phyloP scores from a whole-genome alignment of 2,329 filamentous ascomycete species.

The Aspergillus proliferans region DNA sequence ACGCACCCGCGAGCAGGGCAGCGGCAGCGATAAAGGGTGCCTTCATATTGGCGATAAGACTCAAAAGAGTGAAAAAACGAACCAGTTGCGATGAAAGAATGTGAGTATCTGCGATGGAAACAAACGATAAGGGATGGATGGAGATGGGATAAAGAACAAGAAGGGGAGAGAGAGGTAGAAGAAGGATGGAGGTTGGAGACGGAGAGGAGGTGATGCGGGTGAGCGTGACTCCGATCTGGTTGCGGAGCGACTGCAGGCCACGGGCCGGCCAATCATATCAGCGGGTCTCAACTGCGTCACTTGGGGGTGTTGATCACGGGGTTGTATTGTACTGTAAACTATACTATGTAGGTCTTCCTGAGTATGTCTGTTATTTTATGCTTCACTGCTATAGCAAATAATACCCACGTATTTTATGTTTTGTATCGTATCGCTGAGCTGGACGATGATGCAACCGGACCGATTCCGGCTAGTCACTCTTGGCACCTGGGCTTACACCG shows the following conservation, averaged over 20 bases:
- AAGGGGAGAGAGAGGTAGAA: slow-evolving; percentile 15
- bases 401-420: too few relatives aligned
- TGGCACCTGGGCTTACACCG: too few relatives aligned
- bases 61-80: slow-evolving; percentile 8
- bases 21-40: slow-evolving; percentile 68
- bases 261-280: slow-evolving; percentile 14
- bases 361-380: too few relatives aligned
- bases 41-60: slow-evolving; percentile 61
- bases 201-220: slow-evolving; percentile 17
- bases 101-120: slow-evolving; percentile 5
- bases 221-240: slow-evolving; percentile 15
- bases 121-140: slow-evolving; percentile 2
- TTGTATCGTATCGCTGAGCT: not conserved
- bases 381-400: too few relatives aligned
- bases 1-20: slow-evolving; percentile 69
- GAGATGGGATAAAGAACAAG: slow-evolving; percentile 17
- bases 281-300: slow-evolving; percentile 16
- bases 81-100: slow-evolving; percentile 9
- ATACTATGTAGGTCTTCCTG: too few relatives aligned
- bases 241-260: slow-evolving; percentile 15
- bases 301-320: slow-evolving; percentile 11
- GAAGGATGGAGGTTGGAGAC: slow-evolving; percentile 19
- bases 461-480: too few relatives aligned
- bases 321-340: too few relatives aligned
- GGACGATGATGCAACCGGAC: too few relatives aligned